phyloP scores from a whole-genome alignment of 2,329 filamentous ascomycete genomes.

The Elsinoe australis region DNA sequence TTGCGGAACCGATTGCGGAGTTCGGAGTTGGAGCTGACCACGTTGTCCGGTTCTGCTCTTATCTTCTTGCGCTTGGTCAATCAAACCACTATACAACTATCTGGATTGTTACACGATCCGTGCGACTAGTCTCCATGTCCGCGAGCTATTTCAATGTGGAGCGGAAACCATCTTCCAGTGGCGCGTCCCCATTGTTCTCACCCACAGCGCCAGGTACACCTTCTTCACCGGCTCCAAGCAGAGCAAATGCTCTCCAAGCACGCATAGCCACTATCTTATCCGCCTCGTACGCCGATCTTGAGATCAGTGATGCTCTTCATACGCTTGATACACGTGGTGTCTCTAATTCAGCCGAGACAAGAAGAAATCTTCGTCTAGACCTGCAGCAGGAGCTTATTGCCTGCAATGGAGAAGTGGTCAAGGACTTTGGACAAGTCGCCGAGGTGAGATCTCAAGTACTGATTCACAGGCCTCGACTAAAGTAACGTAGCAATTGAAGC shows the following conservation, averaged over 20 bases:
- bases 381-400: slow-evolving; percentile 88
- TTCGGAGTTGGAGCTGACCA: neutral
- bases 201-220: slow-evolving; percentile 11
- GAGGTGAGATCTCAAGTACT: slow-evolving; percentile 49
- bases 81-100: too few species aligned
- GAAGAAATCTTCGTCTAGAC: slow-evolving; percentile 71
- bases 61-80: too few species aligned
- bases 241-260: slow-evolving; percentile 62
- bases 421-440: slow-evolving; percentile 81
- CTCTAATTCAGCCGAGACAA: slow-evolving; percentile 66
- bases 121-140: slow-evolving; percentile 4
- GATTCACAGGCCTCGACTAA: slow-evolving; percentile 24
- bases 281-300: slow-evolving; percentile 83
- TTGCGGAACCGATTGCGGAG: neutral
- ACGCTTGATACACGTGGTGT: slow-evolving; percentile 67
- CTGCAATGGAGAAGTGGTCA: slow-evolving; percentile 81
- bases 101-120: too few species aligned
- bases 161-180: neutral
- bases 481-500: slow-evolving; percentile 64
- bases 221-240: slow-evolving; percentile 27
- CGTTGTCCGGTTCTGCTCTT: too few species aligned
- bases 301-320: slow-evolving; percentile 76
- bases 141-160: slow-evolving; percentile 3
- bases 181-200: slow-evolving; percentile 14
- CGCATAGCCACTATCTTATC: slow-evolving; percentile 82